Conservation (phyloP, 2,329 filamentous ascomycete genomes). For the Daldinia sp. region DNA sequence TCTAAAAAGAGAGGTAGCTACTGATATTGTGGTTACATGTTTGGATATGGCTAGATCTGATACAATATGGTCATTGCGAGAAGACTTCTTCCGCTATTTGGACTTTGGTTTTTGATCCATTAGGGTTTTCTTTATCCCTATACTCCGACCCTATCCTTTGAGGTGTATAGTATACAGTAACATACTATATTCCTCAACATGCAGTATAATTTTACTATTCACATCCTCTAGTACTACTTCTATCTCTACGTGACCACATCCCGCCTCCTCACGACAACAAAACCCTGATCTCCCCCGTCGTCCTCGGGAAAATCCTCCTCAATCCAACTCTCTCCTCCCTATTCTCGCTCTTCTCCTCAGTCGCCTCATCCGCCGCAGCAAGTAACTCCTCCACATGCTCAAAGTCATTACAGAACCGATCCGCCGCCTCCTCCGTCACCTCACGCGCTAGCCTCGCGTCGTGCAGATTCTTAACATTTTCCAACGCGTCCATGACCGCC, state of each 20-base stretch:
- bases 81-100: neutral
- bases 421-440: constrained; percentile 83
- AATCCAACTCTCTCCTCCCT: constrained; percentile 47
- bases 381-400: constrained; percentile 65
- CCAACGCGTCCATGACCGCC: constrained; percentile 89
- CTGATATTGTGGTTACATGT: neutral
- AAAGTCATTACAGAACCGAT: constrained; percentile 86
- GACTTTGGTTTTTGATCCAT: neutral
- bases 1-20: neutral
- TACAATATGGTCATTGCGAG: neutral
- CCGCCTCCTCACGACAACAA: constrained; percentile 62
- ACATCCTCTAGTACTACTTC: no score
- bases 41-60: neutral
- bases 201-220: no score
- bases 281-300: constrained; percentile 67
- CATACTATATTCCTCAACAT: no score
- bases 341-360: constrained; percentile 38
- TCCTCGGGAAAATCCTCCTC: constrained; percentile 63
- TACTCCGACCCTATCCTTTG: no score
- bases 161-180: no score
- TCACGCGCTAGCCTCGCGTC: constrained; percentile 75
- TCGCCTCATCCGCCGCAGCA: constrained; percentile 52
- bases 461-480: constrained; percentile 78
- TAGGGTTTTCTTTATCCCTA: neutral
- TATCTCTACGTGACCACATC: no score